These are phyloP conservation scores for Saccharomyces hybrid DNA, from an alignment of 1,139 yeast genomes.

Conservation along the genomic window DNA sequence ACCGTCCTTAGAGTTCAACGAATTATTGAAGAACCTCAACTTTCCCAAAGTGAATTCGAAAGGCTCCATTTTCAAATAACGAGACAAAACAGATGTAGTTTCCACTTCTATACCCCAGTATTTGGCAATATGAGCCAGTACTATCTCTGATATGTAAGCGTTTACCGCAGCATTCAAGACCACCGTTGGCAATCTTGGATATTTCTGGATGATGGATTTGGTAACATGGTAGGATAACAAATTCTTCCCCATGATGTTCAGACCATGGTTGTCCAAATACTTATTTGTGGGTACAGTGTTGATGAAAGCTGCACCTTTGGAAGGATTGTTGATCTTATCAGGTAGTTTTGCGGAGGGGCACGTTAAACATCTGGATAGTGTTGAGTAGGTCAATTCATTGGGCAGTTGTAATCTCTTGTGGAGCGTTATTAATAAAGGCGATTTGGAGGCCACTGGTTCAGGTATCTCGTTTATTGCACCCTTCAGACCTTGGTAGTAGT, in stretches of 20 bases:
- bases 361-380: slow-evolving; percentile 74
- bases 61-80: slow-evolving; percentile 63
- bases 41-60: slow-evolving; percentile 57
- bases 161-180: slow-evolving; percentile 69
- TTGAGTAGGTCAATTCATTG: slow-evolving; percentile 46
- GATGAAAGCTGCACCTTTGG: slow-evolving; percentile 15
- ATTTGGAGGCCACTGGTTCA: slow-evolving; percentile 43
- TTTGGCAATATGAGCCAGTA: slow-evolving; percentile 58
- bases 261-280: slow-evolving; percentile 68
- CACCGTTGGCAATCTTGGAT: slow-evolving; percentile 83
- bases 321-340: slow-evolving; percentile 9
- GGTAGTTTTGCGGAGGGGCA: slow-evolving; percentile 38
- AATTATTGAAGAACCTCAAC: slow-evolving; percentile 42
- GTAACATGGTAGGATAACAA: slow-evolving; percentile 68
- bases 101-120: slow-evolving; percentile 88
- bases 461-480: slow-evolving; percentile 28
- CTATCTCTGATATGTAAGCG: slow-evolving; percentile 58
- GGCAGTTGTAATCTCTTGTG: slow-evolving; percentile 70
- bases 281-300: slow-evolving; percentile 35
- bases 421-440: slow-evolving; percentile 70
- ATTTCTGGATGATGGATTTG: slow-evolving; percentile 62
- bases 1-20: slow-evolving; percentile 26
- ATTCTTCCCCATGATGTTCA: slow-evolving; percentile 72
- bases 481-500: slow-evolving; percentile 21
- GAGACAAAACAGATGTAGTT: slow-evolving; percentile 52